Base-by-base conservation (phyloP, 768 basidiomycete species). In the Suillus luteus region DNA sequence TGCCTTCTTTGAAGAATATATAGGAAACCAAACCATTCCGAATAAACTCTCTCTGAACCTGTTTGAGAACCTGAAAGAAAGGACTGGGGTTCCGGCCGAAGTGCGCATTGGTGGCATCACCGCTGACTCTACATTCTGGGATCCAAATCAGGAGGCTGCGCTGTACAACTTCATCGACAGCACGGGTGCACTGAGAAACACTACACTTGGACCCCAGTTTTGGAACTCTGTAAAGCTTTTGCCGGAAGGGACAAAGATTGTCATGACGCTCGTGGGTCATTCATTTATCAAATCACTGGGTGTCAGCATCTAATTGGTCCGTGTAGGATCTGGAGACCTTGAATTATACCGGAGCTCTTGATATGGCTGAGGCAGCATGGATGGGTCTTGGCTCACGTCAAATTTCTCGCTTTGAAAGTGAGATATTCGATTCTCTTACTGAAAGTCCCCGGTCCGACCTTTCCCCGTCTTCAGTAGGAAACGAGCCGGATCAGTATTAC, bases 81-180 rank as follows among this genome's bases (percentile, higher is more conserved):
- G 83, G 19, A 80, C 82, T 24, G 81, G 82, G 3, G 73, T 77
- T 17, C 75, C 84, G 14, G 74, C 79, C 8, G 79, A 85, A 72
- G 70, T 83, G 19, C 76, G 84, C 12, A 84, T 85, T 22, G 83
- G 84, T 31, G 84, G 84, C 0, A 83, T 84, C 65, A 85, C 83
- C 0, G 85, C 83, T 5, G 82, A 85, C 67, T 83, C 83, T 15
- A 82, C 83, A 1, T 80, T 78, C 60, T 83, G 83, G 82, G 70
- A 82, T 61, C 72, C 79, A 0, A 72, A 76, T 14, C 78, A 80
- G 49, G 74, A 77, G 40, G 58, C 41, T 24, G 65, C 65, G 1
- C 41, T 69, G 48, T 65, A 67, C 69, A 85, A 82, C 65, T 82
- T 80, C 62, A 76, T 85, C 37, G 79, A 81, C 48, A 68, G 66